Evolutionary conservation across 1,284 basidiomycete species (phyloP), one percentile per base, ranked within the genome.

Genomic region (Wallemia ichthyophaga): DNA sequence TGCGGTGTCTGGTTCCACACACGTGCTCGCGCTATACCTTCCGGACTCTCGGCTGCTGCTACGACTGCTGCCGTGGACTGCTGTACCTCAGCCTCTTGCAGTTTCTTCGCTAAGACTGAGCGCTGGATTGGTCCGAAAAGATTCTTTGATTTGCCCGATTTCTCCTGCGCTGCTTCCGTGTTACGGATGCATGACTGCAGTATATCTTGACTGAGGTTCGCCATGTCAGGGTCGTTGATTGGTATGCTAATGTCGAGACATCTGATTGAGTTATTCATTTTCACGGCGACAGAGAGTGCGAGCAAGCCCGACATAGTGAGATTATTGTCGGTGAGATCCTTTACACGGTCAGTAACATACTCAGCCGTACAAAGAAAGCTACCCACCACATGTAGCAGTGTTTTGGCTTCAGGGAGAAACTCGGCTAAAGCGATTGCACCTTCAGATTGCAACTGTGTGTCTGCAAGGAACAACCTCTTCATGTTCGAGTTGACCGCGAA

Each of bases 351-450:
- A 31, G 31, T 9, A 31, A 31, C 57, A 11, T 37, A 5, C 17
- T 23, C 19, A 15, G 2, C 5, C 21, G 5, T 11, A 23, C 27
- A 58, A 13, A 15, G 17, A 27, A 23, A 58, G 27, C 27, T 27
- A 21, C 27, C 15, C 33, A 58, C 72, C 57, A 96, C 78, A 68
- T 96, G 89, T 0, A 96, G 74, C 2, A 96, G 74, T 0, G 82
- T 83, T 25, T 76, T 77, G 0, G 85, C 83, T 67, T 96, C 89
- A 0, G 89, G 89, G 1, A 96, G 75, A 72, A 95, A 96, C 70
- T 96, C 91, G 1, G 92, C 92, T 1, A 98, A 77, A 0, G 87
- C 85, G 61, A 98, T 94, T 0, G 92, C 91, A 1, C 86, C 89
- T 1, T 83, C 75, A 0, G 86, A 84, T 0, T 78, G 79, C 64